Evolutionary conservation across 352 stramenopile genomes (phyloP).

Genomic region (Phytophthora pistaciae): DNA sequence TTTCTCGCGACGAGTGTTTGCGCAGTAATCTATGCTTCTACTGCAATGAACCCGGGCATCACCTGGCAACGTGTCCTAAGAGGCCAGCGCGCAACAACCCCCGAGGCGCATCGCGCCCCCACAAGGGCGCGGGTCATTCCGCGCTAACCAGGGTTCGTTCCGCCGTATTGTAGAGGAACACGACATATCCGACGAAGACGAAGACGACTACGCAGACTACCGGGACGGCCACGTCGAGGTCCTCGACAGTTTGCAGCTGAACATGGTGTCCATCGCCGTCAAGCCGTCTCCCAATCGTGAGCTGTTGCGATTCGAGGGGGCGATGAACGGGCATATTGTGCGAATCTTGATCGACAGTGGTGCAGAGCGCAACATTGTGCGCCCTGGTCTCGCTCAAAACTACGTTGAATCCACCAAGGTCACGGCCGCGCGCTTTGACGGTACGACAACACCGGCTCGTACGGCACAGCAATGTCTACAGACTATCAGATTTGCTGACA

Average conservation of each 20-base stretch:
- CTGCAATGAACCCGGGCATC: not conserved
- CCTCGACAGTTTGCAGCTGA: not conserved
- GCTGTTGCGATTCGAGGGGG: not conserved
- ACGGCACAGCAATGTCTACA: no score
- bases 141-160: not conserved
- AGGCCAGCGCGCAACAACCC: no score
- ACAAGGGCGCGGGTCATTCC: not conserved
- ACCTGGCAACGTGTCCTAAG: not conserved
- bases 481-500: not conserved
- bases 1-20: no score
- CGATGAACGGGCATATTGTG: not conserved
- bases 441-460: not conserved
- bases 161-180: no score
- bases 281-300: not conserved
- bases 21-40: not conserved
- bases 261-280: not conserved
- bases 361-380: not conserved
- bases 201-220: no score
- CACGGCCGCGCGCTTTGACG: no score
- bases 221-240: not conserved
- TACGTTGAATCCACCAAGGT: not conserved
- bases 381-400: conserved; percentile 4
- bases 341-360: not conserved
- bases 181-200: no score
- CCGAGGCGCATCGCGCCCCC: no score